Evolutionary conservation across 2,329 filamentous ascomycete species (phyloP).

Genomic region (Fusarium tupiense): DNA sequence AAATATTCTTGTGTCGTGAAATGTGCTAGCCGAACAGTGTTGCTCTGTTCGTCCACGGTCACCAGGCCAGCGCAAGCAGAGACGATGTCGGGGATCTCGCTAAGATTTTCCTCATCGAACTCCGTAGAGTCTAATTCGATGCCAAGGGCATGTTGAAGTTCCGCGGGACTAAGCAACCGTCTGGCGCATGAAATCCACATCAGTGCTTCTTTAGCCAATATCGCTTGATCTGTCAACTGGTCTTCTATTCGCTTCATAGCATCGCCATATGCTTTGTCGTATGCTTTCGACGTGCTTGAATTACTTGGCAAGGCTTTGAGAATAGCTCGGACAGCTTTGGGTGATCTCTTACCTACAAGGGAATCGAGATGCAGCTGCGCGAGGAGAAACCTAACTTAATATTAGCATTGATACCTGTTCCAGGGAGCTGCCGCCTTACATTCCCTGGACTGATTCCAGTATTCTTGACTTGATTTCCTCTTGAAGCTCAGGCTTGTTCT

Average conservation of each 20-base stretch:
- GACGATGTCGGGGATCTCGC: constrained; percentile 47
- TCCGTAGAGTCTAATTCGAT: constrained; percentile 41
- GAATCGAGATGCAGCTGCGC: constrained; percentile 33
- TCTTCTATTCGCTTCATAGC: constrained; percentile 55
- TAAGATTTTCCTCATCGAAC: constrained; percentile 50
- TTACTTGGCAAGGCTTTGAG: constrained; percentile 20
- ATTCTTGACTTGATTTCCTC: constrained; percentile 5
- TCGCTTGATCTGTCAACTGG: constrained; percentile 45
- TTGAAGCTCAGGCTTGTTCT: not conserved
- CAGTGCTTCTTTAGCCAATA: constrained; percentile 52
- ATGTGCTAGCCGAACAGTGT: constrained; percentile 54
- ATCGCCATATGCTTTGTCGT: constrained; percentile 52
- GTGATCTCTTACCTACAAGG: constrained; percentile 33
- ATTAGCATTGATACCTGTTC: not conserved
- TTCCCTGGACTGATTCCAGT: not conserved
- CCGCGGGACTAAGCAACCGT: constrained; percentile 45
- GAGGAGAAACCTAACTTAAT: constrained; percentile 24
- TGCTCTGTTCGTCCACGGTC: constrained; percentile 51
- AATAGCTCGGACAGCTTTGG: not conserved
- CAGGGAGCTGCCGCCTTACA: not conserved
- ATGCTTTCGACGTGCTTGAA: constrained; percentile 33
- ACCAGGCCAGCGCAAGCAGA: constrained; percentile 55
- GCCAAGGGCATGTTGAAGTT: constrained; percentile 56
- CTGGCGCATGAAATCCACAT: constrained; percentile 54
- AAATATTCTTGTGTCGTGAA: constrained; percentile 59